Base-by-base conservation (phyloP, 179 eudicot genomes). In the Spinacia oleracea region DNA sequence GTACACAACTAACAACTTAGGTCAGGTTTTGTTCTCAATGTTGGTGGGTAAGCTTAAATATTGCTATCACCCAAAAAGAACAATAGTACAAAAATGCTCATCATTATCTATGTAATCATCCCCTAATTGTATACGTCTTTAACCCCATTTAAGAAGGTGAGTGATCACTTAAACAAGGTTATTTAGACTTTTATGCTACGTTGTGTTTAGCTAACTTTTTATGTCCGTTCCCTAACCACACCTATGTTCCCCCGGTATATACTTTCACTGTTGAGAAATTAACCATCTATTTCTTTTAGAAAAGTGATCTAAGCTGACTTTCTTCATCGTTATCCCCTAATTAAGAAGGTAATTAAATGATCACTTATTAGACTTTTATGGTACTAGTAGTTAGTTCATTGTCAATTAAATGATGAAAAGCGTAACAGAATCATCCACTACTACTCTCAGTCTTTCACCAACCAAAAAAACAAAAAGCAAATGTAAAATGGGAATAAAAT, bases 391-490 rank as follows among this genome's bases (percentile, higher is more conserved):
- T 10, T 29, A 60, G 34, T 60, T 29, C 66, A 29, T 27, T 27
- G 34, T 67, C 72, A 67, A 38, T 9, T 53, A 23, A 42, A 42
- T 51, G 63, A 51, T 38, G 53, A 38, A 77, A 67, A 77, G n/a
- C 64, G 32, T 51, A 77, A 77, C 79, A 65, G 79, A 66, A 77
- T 77, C 35, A 34, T 20, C 73, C 63, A 66, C 34, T 66, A 77
- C n/a, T n/a, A n/a, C n/a, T n/a, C n/a, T n/a, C n/a, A 2, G 6
- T 23, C 45, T 60, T 73, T 77, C 70, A 77, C 79, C 79, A 66
- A 66, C 48, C 79, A 51, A 76, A 65, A 76, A 53, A 56, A 77
- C 51, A 42, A 42, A 74, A 58, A 38, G 48, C 46, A 55, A 10
- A 55, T 27, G 8, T 23, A 15, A 42, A 75, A 14, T 76, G 72